phyloP scores from a whole-genome alignment of 345 rosid species.

The Psidium guajava region DNA sequence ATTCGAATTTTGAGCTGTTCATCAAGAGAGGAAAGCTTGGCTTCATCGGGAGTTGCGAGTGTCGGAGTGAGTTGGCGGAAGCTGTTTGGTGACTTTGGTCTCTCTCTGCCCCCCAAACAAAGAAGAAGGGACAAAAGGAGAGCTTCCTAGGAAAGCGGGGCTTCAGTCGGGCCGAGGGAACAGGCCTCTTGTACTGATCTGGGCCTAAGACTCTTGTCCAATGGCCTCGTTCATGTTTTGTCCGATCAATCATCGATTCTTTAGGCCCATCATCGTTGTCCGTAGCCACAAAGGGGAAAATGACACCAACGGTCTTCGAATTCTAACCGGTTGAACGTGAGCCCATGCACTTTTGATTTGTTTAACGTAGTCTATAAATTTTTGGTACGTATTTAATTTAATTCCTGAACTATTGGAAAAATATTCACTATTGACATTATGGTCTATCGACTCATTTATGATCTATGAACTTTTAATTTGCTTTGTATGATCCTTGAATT shows the following conservation, averaged over 20 bases:
- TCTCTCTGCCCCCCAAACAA: background rate
- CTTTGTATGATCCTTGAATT: fast-evolving
- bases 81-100: background rate
- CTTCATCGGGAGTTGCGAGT: background rate
- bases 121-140: background rate
- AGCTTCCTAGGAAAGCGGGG: background rate
- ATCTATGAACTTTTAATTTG: background rate
- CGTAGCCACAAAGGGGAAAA: background rate
- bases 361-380: fast-evolving
- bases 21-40: background rate
- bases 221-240: background rate
- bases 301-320: fast-evolving
- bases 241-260: fast-evolving
- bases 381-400: no score
- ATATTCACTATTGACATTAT: background rate
- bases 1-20: background rate
- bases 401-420: fast-evolving
- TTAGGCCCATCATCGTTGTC: background rate
- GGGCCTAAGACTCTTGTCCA: background rate
- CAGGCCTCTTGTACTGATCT: background rate
- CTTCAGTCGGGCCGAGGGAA: background rate
- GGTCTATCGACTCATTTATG: background rate
- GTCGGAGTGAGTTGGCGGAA: background rate
- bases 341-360: background rate
- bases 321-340: background rate